phyloP scores from a whole-genome alignment of 2,329 filamentous ascomycete species.

The Hortaea sp. region DNA sequence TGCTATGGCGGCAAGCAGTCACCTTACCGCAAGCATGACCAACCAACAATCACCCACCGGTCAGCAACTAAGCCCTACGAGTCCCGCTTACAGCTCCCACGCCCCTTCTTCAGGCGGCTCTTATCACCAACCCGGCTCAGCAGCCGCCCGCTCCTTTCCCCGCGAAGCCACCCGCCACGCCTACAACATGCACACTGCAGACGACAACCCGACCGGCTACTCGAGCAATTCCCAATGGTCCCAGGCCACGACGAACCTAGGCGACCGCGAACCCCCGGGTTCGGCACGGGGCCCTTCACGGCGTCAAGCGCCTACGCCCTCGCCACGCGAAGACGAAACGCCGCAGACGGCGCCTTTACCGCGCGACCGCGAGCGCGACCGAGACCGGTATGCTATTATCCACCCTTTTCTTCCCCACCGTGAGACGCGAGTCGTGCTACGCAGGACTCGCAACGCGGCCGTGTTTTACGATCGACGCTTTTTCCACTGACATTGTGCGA shows the following conservation, averaged over 20 bases:
- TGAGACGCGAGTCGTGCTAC: neutral
- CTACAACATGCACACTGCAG: constrained; percentile 7
- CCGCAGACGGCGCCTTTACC: constrained; percentile 10
- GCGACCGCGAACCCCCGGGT: constrained; percentile 7
- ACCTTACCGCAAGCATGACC: constrained; percentile 40
- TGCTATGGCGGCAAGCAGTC: constrained; percentile 40
- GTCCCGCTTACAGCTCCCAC: constrained; percentile 36
- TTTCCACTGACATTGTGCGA: no score
- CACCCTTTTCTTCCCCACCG: neutral
- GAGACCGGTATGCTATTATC: constrained; percentile 7
- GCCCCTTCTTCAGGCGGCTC: constrained; percentile 17
- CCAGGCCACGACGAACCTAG: constrained; percentile 13
- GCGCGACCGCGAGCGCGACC: constrained; percentile 11
- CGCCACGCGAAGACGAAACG: constrained; percentile 21
- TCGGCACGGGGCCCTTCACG: constrained; percentile 4
- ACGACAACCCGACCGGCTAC: constrained; percentile 17
- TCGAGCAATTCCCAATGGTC: constrained; percentile 17
- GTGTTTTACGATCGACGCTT: no score
- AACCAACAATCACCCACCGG: constrained; percentile 31
- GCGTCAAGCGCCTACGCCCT: constrained; percentile 21
- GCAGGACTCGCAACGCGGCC: neutral
- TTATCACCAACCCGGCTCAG: constrained; percentile 18
- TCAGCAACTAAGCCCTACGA: constrained; percentile 38
- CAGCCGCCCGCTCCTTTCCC: constrained; percentile 21
- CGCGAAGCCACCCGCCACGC: constrained; percentile 14